Base-by-base conservation (phyloP, 2,329 filamentous ascomycete species). In the Aspergillus carbonarius region DNA sequence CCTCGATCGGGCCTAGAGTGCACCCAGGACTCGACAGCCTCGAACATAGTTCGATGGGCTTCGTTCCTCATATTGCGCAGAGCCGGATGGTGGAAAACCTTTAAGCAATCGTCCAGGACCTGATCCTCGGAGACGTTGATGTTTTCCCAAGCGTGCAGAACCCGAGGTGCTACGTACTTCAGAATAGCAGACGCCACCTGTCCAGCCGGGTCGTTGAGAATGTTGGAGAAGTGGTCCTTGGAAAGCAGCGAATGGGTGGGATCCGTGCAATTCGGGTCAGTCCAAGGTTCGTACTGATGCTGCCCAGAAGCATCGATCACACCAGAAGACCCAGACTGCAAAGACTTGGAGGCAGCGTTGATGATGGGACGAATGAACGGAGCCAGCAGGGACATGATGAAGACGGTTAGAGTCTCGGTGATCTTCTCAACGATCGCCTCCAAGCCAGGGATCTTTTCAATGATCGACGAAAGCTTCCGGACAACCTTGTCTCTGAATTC, bases 321-420 rank as follows among this genome's bases (percentile, higher is more conserved):
- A 0, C 86, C 84, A 0, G 90, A 89, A 9, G 92, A 96, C 4
- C 95, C 93, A 23, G 88, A 84, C 77, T 98, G 96, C 25, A 99
- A 82, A 34, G 87, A 85, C 70, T 93, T 88, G 20, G 92, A 93
- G 5, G 93, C 92, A 54, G 90, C 86, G 54, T 88, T 89, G 74
- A 99, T 97, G 71, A 99, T 89, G 10, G 95, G 95, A 57, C 92
- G 87, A 61, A 99, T 85, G 74, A 96, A 98, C 0, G 95, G 95
- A 0, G 95, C 91, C 17, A 99, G 83, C 1, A 99, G 84, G 5
- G 92, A 93, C 61, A 99, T 84, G 52, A 99, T 86, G 72, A 98
- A 98, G 6, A 96, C 83, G 0, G 93, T 96, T 40, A 99, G 81
- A 1, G 90, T 93, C 78, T 99, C 95, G 57, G 90, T 91, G 68